A percentile compares a stretch with the other conserved stretches of the same genome.
Conservation (phyloP, 1,284 basidiomycete species). For the Rhodotorula glutinis region DNA sequence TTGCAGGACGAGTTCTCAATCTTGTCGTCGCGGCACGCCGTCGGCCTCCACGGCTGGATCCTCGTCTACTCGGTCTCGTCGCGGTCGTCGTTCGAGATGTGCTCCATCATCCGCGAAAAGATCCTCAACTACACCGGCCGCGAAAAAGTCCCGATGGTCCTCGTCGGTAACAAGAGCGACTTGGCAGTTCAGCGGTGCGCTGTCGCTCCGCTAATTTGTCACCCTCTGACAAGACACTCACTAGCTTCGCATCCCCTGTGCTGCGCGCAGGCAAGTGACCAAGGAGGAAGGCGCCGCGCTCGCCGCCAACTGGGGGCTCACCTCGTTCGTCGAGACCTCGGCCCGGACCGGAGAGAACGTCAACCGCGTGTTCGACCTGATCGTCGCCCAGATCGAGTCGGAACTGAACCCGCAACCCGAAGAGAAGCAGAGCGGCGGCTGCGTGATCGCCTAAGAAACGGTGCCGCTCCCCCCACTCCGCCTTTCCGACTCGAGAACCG, state of each 20-base stretch:
- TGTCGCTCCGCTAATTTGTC: no score
- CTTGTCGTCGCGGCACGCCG: slow-evolving; percentile 45
- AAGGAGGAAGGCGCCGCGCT: slow-evolving; percentile 70
- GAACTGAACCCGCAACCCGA: slow-evolving; percentile 38
- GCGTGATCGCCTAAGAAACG: background rate
- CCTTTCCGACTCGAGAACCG: background rate
- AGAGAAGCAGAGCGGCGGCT: slow-evolving; percentile 17
- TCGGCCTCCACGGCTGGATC: slow-evolving; percentile 57
- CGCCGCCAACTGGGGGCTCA: slow-evolving; percentile 51
- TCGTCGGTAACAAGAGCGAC: slow-evolving; percentile 94
- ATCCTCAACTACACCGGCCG: slow-evolving; percentile 91
- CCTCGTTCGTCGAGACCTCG: slow-evolving; percentile 79
- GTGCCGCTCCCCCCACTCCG: background rate
- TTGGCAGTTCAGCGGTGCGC: slow-evolving; percentile 64
- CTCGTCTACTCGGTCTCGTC: slow-evolving; percentile 94
- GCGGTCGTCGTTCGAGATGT: slow-evolving; percentile 90
- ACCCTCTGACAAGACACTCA: no score
- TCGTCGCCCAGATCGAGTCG: slow-evolving; percentile 81
- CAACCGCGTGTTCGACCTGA: slow-evolving; percentile 80
- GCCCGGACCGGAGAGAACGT: slow-evolving; percentile 87
- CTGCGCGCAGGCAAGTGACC: slow-evolving; percentile 78
- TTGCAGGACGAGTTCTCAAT: slow-evolving; percentile 82
- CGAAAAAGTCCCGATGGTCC: slow-evolving; percentile 85
- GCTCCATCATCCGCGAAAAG: slow-evolving; percentile 94
- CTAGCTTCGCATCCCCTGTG: no score